phyloP scores from a whole-genome alignment of 768 basidiomycete species.

The Macrolepiota fuliginosa region DNA sequence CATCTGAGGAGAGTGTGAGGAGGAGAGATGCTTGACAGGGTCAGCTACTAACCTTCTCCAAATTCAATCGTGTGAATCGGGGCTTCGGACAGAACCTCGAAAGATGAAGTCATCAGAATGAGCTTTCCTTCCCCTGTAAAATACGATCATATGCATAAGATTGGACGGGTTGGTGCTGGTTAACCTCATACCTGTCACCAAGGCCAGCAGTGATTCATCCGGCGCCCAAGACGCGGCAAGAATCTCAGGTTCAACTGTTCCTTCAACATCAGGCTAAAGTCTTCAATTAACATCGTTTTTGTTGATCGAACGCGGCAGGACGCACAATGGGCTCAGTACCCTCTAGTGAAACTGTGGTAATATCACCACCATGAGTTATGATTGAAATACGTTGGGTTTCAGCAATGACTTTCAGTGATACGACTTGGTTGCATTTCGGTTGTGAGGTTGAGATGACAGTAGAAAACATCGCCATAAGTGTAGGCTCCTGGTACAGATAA shows the following conservation, averaged over 20 bases:
- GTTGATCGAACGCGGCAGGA: slow-evolving; percentile 7
- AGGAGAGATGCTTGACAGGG: background rate
- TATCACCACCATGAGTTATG: slow-evolving; percentile 79
- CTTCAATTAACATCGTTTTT: slow-evolving; percentile 12
- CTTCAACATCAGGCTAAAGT: slow-evolving; percentile 75
- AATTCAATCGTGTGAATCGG: slow-evolving; percentile 73
- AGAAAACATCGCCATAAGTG: slow-evolving; percentile 35
- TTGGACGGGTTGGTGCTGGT: background rate
- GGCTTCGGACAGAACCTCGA: slow-evolving; percentile 84
- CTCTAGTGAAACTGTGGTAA: slow-evolving; percentile 62
- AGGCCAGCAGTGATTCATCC: slow-evolving; percentile 82
- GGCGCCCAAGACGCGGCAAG: slow-evolving; percentile 86
- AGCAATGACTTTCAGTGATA: slow-evolving; percentile 67
- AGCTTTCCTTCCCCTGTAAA: slow-evolving; percentile 73
- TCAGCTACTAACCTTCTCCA: slow-evolving; percentile 64
- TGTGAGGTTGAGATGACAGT: slow-evolving; percentile 26
- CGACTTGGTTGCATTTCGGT: slow-evolving; percentile 38
- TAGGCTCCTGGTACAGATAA: slow-evolving; percentile 16
- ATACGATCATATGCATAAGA: background rate
- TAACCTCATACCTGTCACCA: slow-evolving; percentile 65
- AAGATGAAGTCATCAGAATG: slow-evolving; percentile 83
- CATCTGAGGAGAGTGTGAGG: slow-evolving; percentile 45
- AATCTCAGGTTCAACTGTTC: slow-evolving; percentile 84
- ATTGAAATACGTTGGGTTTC: slow-evolving; percentile 68
- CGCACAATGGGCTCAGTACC: slow-evolving; percentile 45